A percentile compares a stretch with the other conserved stretches of the same genome.
Evolutionary conservation across 805 yeast genomes (phyloP).

Genomic region (Hanseniaspora vineae): DNA sequence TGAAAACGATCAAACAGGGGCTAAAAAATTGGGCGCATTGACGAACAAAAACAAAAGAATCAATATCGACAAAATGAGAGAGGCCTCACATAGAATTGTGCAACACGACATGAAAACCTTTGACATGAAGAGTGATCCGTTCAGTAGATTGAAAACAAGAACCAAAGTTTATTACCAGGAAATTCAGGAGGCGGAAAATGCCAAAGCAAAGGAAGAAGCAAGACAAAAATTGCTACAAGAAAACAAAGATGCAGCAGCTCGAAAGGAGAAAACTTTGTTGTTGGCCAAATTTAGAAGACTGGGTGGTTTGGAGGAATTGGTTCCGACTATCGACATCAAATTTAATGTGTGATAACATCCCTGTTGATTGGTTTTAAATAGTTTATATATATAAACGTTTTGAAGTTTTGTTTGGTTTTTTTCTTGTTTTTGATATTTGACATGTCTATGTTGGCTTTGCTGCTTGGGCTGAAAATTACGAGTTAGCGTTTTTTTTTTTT

Average conservation of each 20-base stretch:
- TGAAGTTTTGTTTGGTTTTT: background rate
- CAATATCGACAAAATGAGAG: slow-evolving; percentile 61
- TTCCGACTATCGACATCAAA: slow-evolving; percentile 29
- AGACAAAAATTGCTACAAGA: slow-evolving; percentile 30
- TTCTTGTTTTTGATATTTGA: background rate
- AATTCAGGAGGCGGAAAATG: slow-evolving; percentile 42
- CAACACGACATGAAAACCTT: slow-evolving; percentile 15
- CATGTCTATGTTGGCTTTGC: background rate
- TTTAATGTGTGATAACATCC: slow-evolving; percentile 27
- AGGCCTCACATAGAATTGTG: slow-evolving; percentile 10
- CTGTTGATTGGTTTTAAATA: too few species aligned
- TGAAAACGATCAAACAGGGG: slow-evolving; percentile 27
- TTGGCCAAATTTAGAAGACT: slow-evolving; percentile 42
- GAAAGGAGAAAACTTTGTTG: slow-evolving; percentile 32
- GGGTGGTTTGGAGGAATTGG: slow-evolving; percentile 43
- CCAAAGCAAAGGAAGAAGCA: slow-evolving; percentile 43
- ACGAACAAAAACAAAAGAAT: slow-evolving; percentile 77
- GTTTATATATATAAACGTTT: background rate
- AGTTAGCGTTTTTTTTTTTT: background rate
- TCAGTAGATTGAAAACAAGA: slow-evolving; percentile 76
- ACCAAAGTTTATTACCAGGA: slow-evolving; percentile 67
- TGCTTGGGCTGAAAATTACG: background rate
- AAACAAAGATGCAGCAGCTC: slow-evolving; percentile 29
- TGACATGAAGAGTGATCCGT: slow-evolving; percentile 57
- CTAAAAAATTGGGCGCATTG: slow-evolving; percentile 48